Evolutionary conservation across 495 filamentous ascomycete genomes (phyloP).

Genomic region (Penicillium longicatenatum): DNA sequence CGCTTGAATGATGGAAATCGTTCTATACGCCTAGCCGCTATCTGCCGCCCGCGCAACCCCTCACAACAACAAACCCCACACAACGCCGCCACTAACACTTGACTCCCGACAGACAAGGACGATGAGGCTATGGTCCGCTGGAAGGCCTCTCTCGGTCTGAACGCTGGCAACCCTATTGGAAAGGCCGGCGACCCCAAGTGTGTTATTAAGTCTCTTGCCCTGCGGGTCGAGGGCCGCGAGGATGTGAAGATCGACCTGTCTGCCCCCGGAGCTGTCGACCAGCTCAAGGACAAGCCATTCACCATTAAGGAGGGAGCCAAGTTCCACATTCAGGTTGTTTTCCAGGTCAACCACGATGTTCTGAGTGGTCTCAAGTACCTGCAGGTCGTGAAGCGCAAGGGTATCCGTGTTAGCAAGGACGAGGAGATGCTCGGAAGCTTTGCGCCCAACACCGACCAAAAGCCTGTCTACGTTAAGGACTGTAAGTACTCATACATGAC

Average conservation of each 20-base stretch:
- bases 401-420: slow-evolving; percentile 81
- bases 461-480: slow-evolving; percentile 81
- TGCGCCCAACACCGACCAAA: slow-evolving; percentile 82
- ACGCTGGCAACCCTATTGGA: slow-evolving; percentile 61
- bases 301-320: slow-evolving; percentile 92
- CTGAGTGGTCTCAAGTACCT: slow-evolving; percentile 93
- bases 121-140: slow-evolving; percentile 96
- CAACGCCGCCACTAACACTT: slow-evolving; percentile 11
- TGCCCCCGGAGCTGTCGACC: slow-evolving; percentile 61
- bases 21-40: not conserved
- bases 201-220: slow-evolving; percentile 87
- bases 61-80: slow-evolving; percentile 1
- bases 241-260: slow-evolving; percentile 86
- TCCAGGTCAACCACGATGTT: slow-evolving; percentile 95
- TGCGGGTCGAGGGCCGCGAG: slow-evolving; percentile 74
- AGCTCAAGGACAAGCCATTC: slow-evolving; percentile 85
- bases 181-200: slow-evolving; percentile 78
- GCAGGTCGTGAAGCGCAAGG: slow-evolving; percentile 86
- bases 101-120: slow-evolving; percentile 50
- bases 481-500: slow-evolving; percentile 61
- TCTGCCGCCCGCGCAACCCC: not conserved
- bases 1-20: not conserved
- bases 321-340: slow-evolving; percentile 90
- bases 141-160: slow-evolving; percentile 92
- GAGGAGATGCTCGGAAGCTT: slow-evolving; percentile 98